Evolutionary conservation across 768 basidiomycete genomes (phyloP).

Genomic region (Agrocybe pediades): DNA sequence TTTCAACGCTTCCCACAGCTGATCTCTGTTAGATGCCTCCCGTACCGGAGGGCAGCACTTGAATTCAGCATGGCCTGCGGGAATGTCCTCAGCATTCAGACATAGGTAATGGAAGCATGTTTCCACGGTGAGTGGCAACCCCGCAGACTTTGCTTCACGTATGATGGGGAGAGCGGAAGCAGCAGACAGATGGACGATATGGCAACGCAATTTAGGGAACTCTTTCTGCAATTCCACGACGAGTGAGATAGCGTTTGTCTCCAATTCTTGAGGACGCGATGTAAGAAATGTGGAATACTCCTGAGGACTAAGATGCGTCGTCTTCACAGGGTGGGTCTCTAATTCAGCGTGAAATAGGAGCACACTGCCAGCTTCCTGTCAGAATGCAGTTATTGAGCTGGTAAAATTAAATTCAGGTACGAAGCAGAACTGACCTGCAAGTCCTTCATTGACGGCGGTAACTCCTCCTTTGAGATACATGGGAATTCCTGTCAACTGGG

Average conservation of each 20-base stretch:
- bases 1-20: constrained; percentile 78
- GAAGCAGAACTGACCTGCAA: constrained; percentile 56
- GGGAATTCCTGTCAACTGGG: constrained; percentile 79
- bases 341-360: constrained; percentile 95
- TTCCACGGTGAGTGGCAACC: constrained; percentile 83
- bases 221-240: constrained; percentile 64
- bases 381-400: constrained; percentile 1
- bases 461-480: constrained; percentile 71
- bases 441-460: constrained; percentile 68
- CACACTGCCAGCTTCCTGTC: constrained; percentile 67
- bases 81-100: constrained; percentile 72
- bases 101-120: constrained; percentile 98
- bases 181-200: constrained; percentile 96
- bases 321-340: constrained; percentile 29
- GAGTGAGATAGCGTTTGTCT: constrained; percentile 79
- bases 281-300: constrained; percentile 80
- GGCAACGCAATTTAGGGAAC: constrained; percentile 75
- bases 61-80: constrained; percentile 78
- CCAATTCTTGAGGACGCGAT: constrained; percentile 82
- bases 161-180: constrained; percentile 79
- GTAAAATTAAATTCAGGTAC: neutral
- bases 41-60: constrained; percentile 98
- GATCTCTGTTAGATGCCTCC: constrained; percentile 66
- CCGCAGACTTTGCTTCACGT: constrained; percentile 62
- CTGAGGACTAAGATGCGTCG: constrained; percentile 37